Conservation (phyloP, 192 early-diverging fungal genomes). For the Funneliformis mosseae region DNA sequence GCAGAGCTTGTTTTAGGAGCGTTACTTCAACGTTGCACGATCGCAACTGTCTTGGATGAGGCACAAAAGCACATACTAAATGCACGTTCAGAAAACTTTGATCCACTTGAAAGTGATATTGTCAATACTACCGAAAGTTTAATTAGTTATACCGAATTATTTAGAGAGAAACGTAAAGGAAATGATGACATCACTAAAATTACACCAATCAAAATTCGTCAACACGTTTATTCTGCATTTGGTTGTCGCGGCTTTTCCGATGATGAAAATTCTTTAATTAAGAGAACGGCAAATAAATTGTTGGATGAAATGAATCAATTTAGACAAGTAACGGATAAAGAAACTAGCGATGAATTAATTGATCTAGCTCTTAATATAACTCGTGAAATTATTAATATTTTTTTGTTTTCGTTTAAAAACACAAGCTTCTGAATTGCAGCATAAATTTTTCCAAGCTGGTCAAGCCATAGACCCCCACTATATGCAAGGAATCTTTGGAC, state of each 20-base stretch:
- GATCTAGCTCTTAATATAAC: neutral
- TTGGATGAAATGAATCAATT: neutral
- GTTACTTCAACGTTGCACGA: neutral
- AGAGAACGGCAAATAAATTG: neutral
- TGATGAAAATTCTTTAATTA: conserved; percentile 6
- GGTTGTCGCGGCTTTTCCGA: neutral
- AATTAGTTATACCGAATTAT: neutral
- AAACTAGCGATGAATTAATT: neutral
- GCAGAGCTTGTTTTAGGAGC: neutral
- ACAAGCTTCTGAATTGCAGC: neutral
- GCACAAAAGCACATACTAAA: neutral
- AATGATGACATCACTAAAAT: conserved; percentile 5
- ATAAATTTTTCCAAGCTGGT: conserved; percentile 4
- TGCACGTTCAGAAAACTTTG: neutral
- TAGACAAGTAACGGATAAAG: neutral
- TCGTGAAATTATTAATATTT: conserved; percentile 1
- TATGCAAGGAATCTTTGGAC: neutral
- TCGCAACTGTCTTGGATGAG: neutral
- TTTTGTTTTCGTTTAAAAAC: conserved; percentile 3
- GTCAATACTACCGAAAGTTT: neutral
- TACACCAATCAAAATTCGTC: conserved; percentile 1
- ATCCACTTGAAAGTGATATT: neutral
- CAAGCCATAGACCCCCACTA: neutral
- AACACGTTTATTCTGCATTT: neutral
- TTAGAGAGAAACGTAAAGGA: neutral